Base-by-base conservation (phyloP, 352 stramenopile species). In the Phytophthora meadii region DNA sequence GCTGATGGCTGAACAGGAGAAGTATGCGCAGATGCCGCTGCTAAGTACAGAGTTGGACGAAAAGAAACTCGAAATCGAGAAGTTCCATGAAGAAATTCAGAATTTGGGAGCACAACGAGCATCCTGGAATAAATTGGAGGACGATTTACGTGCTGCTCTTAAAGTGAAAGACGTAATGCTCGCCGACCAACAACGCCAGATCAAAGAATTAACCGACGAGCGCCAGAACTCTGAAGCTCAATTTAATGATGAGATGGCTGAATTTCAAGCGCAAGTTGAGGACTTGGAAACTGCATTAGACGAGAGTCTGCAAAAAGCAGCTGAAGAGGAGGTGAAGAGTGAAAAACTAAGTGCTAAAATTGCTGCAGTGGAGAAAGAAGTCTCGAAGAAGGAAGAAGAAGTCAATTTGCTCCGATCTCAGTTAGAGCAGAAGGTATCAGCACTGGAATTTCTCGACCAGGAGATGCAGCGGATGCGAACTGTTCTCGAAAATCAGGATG, bases 111-210 rank as follows among this genome's bases (percentile, higher is more conserved):
- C 71, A 9, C 60, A 74, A 11, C 39, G 52, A 0, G 42, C 60
- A 14, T n/a, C 14, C 1, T 82, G 74, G 66, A 67, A 77, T 24
- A 74, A 72, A n/a, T 68, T 84, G 32, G 78, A 90, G 47, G 72
- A 77, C 17, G 78, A 90, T 61, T 54, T 83, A 17, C 73, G 79
- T 12, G 80, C 84, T 25, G 79, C 80, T 2, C 10, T 90, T 3
- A 89, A 88, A 52, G 82, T 90, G 4, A 90, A 91, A 48, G 78
- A 93, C 25, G 76, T 90, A 1, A 93, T 93, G 81, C 71, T 90
- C 5, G 75, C 82, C 10, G 82, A 91, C 44, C 77, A 89, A 27
- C 64, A 75, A 27, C 68, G 81, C n/a, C 84, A 89, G 54, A 74
- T 88, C 0, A 56, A 74, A 9, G 70, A 90, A 41, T 45, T 88